Conservation (phyloP, 2,329 filamentous ascomycete genomes). For the Westerdykella ornata region DNA sequence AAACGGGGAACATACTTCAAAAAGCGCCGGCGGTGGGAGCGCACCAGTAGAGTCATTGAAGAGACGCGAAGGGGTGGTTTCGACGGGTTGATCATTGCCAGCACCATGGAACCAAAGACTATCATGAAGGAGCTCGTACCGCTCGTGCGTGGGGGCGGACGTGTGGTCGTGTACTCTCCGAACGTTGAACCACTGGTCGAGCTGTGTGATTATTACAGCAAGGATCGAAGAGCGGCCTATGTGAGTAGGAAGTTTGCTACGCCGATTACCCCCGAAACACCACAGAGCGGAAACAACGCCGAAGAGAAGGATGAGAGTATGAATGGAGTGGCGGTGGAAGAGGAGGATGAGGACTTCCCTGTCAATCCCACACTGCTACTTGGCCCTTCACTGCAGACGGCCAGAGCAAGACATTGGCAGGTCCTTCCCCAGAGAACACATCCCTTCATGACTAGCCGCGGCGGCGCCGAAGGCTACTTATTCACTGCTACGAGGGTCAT, state of each 20-base stretch:
- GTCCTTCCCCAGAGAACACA: conserved; percentile 88
- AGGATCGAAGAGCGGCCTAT: conserved; percentile 68
- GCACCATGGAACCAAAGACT: conserved; percentile 70
- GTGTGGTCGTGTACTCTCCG: conserved; percentile 78
- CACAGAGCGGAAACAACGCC: conserved; percentile 12
- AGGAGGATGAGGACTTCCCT: conserved; percentile 63
- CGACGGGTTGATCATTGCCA: conserved; percentile 75
- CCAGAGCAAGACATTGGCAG: conserved; percentile 75
- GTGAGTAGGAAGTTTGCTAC: conserved; percentile 26
- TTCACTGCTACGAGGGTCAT: conserved; percentile 78
- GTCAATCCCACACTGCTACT: conserved; percentile 81
- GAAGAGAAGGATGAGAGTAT: conserved; percentile 13
- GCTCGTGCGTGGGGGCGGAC: conserved; percentile 72
- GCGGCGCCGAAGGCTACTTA: conserved; percentile 83
- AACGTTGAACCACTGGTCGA: conserved; percentile 70
- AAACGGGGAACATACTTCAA: conserved; percentile 81
- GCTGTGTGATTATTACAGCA: conserved; percentile 77
- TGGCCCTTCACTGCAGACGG: conserved; percentile 72
- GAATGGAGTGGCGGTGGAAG: conserved; percentile 10
- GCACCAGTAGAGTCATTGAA: conserved; percentile 65
- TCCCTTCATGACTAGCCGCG: conserved; percentile 82
- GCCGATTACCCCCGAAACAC: background rate
- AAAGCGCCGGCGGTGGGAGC: conserved; percentile 77
- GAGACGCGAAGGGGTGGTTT: conserved; percentile 69
- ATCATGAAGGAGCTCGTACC: conserved; percentile 71